phyloP scores from a whole-genome alignment of 306 rosid genomes.

The Acacia crassicarpa region DNA sequence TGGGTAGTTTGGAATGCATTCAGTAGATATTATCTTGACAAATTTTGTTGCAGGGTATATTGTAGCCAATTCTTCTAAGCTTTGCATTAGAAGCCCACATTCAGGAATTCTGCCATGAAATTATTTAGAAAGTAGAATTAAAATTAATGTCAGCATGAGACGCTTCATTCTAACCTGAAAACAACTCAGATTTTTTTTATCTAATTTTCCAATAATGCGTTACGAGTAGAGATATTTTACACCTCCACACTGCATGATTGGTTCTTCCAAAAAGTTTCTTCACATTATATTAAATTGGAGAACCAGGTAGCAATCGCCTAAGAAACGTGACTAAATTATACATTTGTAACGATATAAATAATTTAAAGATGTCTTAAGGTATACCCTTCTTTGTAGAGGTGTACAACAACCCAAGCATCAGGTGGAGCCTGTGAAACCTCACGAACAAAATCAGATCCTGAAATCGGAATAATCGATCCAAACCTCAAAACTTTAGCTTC shows the following conservation, averaged over 20 bases:
- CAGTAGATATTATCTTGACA: constrained; percentile 92
- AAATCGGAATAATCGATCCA: constrained; percentile 82
- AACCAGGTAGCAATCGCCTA: background rate
- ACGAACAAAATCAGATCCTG: constrained; percentile 94
- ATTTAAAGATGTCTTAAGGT: background rate
- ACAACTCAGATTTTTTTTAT: background rate
- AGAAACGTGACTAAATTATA: background rate
- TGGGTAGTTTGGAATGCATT: constrained; percentile 93
- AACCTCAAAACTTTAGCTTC: constrained; percentile 73
- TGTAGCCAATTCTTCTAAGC: constrained; percentile 78
- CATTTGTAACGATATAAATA: background rate
- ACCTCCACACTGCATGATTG: background rate
- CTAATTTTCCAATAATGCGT: background rate
- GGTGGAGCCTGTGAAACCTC: constrained; percentile 97
- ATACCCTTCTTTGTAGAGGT: constrained; percentile 95
- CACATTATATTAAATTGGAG: background rate
- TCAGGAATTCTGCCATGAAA: constrained; percentile 58
- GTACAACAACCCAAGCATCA: constrained; percentile 97
- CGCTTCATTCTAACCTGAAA: background rate
- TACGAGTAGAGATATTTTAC: background rate
- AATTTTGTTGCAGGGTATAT: constrained; percentile 92
- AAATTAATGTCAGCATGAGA: constrained; percentile 8
- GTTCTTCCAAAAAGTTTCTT: background rate
- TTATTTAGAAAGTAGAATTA: background rate
- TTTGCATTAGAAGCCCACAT: constrained; percentile 81